Evolutionary conservation across 352 stramenopile genomes (phyloP).

Genomic region (Phytopythium mirpurense): DNA sequence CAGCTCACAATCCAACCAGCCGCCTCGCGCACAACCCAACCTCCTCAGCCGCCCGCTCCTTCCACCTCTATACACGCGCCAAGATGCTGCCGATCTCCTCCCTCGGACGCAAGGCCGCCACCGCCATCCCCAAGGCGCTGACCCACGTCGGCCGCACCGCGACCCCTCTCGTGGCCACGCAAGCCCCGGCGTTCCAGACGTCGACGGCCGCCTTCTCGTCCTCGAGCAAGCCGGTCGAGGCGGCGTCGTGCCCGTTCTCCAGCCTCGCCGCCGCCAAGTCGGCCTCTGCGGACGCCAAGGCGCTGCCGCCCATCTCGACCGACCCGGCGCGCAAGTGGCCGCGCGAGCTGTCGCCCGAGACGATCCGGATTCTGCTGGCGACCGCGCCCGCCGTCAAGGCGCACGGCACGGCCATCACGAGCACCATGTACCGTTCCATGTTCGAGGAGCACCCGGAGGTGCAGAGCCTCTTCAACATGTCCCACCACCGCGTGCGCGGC

Average conservation of each 20-base stretch:
- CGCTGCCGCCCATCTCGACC: constrained; percentile 1
- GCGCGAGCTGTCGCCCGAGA: constrained; percentile 20
- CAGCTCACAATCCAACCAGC: neutral
- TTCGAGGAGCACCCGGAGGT: too few species aligned
- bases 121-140: neutral
- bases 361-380: constrained; percentile 55
- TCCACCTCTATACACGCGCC: neutral
- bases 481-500: too few species aligned
- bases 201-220: neutral
- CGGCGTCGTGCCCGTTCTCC: neutral
- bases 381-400: constrained; percentile 58
- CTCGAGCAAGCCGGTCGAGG: neutral
- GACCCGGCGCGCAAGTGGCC: constrained; percentile 4
- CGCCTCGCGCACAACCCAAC: neutral
- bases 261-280: neutral
- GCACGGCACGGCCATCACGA: constrained; percentile 57
- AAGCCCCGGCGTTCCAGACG: neutral
- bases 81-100: neutral
- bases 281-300: neutral
- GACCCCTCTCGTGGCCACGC: neutral
- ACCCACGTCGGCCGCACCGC: neutral
- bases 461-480: too few species aligned
- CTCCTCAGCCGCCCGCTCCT: neutral
- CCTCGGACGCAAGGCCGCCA: neutral
- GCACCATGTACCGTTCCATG: constrained; percentile 10